A percentile compares a stretch with the other conserved stretches of the same genome.
These are phyloP conservation scores for Rugiboletus extremiorientalis DNA, from an alignment of 1,284 basidiomycete genomes.

Conservation along the genomic window DNA sequence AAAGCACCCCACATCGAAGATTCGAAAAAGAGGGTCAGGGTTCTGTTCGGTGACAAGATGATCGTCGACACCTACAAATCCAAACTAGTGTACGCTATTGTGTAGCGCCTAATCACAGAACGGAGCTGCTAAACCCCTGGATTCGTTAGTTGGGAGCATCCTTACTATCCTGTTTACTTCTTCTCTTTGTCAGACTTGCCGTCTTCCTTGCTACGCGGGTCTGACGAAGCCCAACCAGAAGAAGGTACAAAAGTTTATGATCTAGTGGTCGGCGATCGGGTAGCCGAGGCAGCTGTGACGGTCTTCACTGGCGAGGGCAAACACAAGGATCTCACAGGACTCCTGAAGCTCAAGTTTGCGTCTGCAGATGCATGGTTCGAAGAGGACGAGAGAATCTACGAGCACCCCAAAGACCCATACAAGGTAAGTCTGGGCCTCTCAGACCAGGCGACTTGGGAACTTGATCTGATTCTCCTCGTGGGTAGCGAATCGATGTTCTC, in stretches of 20 bases:
- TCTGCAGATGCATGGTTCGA: conserved; percentile 66
- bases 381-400: conserved; percentile 60
- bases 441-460: not conserved
- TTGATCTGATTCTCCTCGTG: not conserved
- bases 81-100: conserved; percentile 60
- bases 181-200: conserved; percentile 48
- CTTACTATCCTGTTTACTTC: conserved; percentile 54
- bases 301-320: conserved; percentile 32
- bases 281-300: conserved; percentile 43
- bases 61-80: conserved; percentile 54
- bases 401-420: conserved; percentile 67
- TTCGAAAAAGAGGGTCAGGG: conserved; percentile 52
- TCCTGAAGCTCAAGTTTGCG: conserved; percentile 50
- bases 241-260: conserved; percentile 43
- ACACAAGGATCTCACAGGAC: conserved; percentile 43
- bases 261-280: conserved; percentile 43
- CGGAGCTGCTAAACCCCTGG: not conserved
- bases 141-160: conserved; percentile 53
- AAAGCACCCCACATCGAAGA: conserved; percentile 42
- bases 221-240: conserved; percentile 29
- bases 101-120: not conserved
- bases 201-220: conserved; percentile 36
- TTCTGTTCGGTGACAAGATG: conserved; percentile 50
- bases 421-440: conserved; percentile 42
- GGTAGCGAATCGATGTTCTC: conserved; percentile 57